Base-by-base conservation (phyloP, 139 green algal genomes). In the Chlorella sorokiniana region DNA sequence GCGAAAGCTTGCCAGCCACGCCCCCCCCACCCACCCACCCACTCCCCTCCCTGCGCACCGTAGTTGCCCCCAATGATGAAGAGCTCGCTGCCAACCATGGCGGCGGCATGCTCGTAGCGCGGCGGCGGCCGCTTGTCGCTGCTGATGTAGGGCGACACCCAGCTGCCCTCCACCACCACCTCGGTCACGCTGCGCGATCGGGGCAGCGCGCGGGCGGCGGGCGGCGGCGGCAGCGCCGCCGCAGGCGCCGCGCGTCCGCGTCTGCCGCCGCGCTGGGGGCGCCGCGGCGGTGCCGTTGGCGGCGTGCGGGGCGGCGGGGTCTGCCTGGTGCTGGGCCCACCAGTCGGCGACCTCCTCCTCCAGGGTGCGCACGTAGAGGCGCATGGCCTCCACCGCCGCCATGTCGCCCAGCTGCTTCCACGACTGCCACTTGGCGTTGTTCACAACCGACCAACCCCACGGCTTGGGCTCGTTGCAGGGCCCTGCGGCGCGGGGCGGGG, bases 41-140 rank as follows among this genome's bases (percentile, higher is more conserved):
- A 31, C 37, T 71, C 52, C 35, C 38, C 59, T 8, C 71, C 88
- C 45, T 4, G 37, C 71, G 35, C 74, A 95, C 92, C 88, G 69
- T 91, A 95, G 86, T 97, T 97, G 27, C 95, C 95, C 1, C 94
- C 95, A 4, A 98, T 75, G 1, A 98, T 25, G 68, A 90, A 96
- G 65, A 98, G 81, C 37, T 83, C 79, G 45, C 62, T 68, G 14
- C 89, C 90, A 40, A 98, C 2, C 8, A 97, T 40, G 0, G 85
- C 89, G 4, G 89, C 86, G 4, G 89, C 92, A 35, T 98, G 95
- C 89, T 97, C 93, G 78, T 97, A 98, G 29, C 95, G 87, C 1
- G 94, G 91, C 1, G 81, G 76, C 40, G 89, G 89, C 37, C 52
- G 69, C 40, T 76, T 72, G 40, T 62, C 38, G 61, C 52, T 67